Evolutionary conservation across 345 rosid genomes (phyloP).

Genomic region (Psidium guajava): DNA sequence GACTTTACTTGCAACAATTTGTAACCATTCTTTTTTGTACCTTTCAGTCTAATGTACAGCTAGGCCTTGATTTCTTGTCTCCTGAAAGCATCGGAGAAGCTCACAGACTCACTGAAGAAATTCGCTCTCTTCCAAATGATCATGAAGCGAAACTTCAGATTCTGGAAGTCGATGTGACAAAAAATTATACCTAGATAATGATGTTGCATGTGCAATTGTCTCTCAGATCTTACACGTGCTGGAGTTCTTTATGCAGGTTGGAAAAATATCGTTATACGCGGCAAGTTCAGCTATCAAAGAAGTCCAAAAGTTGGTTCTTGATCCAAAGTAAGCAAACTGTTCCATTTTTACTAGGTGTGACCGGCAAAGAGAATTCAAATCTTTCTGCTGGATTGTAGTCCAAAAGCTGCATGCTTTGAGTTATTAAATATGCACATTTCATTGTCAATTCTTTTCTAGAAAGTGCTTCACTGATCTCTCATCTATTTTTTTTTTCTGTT

Average conservation of each 20-base stretch:
- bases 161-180: slow-evolving; percentile 51
- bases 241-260: slow-evolving; percentile 49
- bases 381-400: neutral
- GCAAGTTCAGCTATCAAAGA: slow-evolving; percentile 98
- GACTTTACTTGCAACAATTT: neutral
- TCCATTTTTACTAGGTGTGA: neutral
- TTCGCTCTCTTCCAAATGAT: slow-evolving; percentile 75
- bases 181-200: slow-evolving; percentile 3
- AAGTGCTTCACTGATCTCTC: too few relatives aligned
- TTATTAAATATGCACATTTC: too few relatives aligned
- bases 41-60: slow-evolving; percentile 80
- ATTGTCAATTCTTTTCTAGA: too few relatives aligned
- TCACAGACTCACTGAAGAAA: slow-evolving; percentile 65
- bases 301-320: slow-evolving; percentile 84
- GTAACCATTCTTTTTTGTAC: neutral
- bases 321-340: slow-evolving; percentile 60
- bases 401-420: too few relatives aligned
- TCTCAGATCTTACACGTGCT: neutral
- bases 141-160: slow-evolving; percentile 80
- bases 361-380: neutral
- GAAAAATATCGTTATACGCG: slow-evolving; percentile 81
- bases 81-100: slow-evolving; percentile 89
- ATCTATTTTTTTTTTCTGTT: too few relatives aligned
- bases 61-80: slow-evolving; percentile 85
- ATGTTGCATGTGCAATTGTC: neutral